phyloP scores from a whole-genome alignment of 2,329 filamentous ascomycete species.

The Colletotrichum magnum region DNA sequence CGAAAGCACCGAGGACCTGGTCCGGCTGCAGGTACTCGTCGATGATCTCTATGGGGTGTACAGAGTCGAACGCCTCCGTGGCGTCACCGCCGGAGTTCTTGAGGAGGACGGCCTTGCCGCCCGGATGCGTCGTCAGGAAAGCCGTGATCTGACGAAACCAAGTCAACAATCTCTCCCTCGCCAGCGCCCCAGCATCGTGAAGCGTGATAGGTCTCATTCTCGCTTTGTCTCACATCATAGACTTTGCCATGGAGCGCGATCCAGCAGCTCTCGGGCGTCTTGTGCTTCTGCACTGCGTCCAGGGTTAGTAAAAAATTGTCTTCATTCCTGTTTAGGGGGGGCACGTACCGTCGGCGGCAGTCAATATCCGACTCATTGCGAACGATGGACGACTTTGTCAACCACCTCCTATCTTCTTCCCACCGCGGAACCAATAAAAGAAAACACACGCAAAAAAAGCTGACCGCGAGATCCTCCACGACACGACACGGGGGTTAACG shows the following conservation, averaged over 20 bases:
- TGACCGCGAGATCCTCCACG: background rate
- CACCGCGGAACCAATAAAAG: background rate
- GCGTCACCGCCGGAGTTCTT: constrained; percentile 85
- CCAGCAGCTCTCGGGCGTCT: constrained; percentile 83
- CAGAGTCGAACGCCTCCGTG: constrained; percentile 87
- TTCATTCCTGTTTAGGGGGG: too few species aligned
- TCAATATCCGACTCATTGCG: constrained; percentile 18
- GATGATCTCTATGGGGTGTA: constrained; percentile 85
- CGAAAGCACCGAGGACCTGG: constrained; percentile 78
- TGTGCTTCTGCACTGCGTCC: constrained; percentile 79
- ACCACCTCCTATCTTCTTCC: background rate
- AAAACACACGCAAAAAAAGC: background rate
- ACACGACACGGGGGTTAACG: background rate
- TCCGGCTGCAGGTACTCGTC: constrained; percentile 81
- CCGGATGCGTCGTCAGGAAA: constrained; percentile 83
- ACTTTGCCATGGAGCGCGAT: constrained; percentile 86
- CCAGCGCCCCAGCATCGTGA: background rate
- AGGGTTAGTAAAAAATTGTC: background rate
- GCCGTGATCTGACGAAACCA: constrained; percentile 57
- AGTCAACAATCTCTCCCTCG: background rate
- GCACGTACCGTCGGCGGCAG: constrained; percentile 16
- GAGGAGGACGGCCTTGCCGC: constrained; percentile 84
- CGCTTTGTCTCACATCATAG: constrained; percentile 76
- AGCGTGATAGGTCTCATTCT: background rate
- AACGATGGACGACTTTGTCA: too few species aligned